Evolutionary conservation across 306 rosid species (phyloP).

Genomic region (Arachis hypogaea): DNA sequence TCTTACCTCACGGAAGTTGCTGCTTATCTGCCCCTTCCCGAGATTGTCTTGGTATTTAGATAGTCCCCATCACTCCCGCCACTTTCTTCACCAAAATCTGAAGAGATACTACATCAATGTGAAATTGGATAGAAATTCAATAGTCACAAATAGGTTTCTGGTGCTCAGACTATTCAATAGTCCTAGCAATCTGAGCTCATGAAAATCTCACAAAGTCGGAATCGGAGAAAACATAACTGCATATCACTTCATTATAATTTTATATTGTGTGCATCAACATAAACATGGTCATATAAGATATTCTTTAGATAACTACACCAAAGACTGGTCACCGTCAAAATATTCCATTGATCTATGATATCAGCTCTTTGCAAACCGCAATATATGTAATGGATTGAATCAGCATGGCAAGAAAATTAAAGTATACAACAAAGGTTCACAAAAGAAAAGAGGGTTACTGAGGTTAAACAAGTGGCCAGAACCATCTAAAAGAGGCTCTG

Average conservation of each 20-base stretch:
- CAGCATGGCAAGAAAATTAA: slow-evolving; percentile 16
- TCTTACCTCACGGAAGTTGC: too few relatives aligned
- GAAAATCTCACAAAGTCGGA: slow-evolving; percentile 16
- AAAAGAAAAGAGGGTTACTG: slow-evolving; percentile 59
- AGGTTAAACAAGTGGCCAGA: slow-evolving; percentile 93
- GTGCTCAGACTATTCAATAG: too few relatives aligned
- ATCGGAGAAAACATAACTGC: slow-evolving; percentile 7
- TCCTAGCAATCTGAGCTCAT: too few relatives aligned
- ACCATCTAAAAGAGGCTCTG: slow-evolving; percentile 93
- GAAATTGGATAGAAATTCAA: too few relatives aligned
- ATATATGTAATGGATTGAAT: slow-evolving; percentile 5
- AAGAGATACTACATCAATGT: too few relatives aligned
- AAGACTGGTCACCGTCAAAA: slow-evolving; percentile 17
- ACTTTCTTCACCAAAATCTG: too few relatives aligned
- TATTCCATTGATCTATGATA: neutral
- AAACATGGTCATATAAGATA: slow-evolving; percentile 21
- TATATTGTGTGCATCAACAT: slow-evolving; percentile 6
- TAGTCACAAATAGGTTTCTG: too few relatives aligned
- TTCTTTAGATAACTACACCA: slow-evolving; percentile 11
- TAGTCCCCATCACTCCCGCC: too few relatives aligned
- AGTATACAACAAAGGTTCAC: slow-evolving; percentile 31
- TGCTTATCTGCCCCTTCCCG: too few relatives aligned
- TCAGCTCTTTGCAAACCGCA: neutral
- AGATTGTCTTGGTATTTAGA: too few relatives aligned
- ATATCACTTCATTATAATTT: neutral